Evolutionary conservation across 371 early-diverging fungal genomes (phyloP).

Genomic region (Spraguea lophii): DNA sequence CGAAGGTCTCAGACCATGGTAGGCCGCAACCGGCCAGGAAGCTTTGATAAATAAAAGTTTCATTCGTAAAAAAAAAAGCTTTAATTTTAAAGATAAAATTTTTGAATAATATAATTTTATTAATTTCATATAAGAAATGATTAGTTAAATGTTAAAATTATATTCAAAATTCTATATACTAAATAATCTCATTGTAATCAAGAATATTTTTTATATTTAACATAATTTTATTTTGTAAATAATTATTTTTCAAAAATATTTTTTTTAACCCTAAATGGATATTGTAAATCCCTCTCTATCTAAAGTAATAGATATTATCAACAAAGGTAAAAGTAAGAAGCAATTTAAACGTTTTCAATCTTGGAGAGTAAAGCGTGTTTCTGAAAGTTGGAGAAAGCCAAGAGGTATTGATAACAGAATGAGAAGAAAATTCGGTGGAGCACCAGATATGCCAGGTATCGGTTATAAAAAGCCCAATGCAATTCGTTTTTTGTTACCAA

Average conservation of each 20-base stretch:
- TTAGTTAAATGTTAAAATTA: no score
- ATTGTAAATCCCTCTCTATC: no score
- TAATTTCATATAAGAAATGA: no score
- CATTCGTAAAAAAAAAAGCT: no score
- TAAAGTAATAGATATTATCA: constrained; percentile 50
- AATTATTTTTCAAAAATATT: neutral
- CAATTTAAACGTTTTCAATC: constrained; percentile 90
- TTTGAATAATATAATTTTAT: no score
- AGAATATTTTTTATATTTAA: no score
- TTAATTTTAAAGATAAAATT: no score
- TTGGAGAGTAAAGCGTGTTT: constrained; percentile 79
- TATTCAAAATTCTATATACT: no score
- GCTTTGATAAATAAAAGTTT: no score
- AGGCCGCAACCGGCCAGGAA: no score
- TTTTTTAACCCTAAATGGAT: neutral
- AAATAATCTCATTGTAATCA: no score
- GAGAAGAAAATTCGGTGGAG: constrained; percentile 89
- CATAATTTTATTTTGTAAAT: neutral
- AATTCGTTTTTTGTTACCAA: constrained; percentile 79
- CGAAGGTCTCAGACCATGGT: no score
- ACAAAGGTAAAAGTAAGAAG: constrained; percentile 91
- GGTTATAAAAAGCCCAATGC: constrained; percentile 60
- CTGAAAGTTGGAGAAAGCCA: constrained; percentile 96
- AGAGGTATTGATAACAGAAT: constrained; percentile 99
- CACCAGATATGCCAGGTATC: constrained; percentile 92